phyloP scores from a whole-genome alignment of 176 grass and related monocot species.

The Rhipidocladum racemiflorum region DNA sequence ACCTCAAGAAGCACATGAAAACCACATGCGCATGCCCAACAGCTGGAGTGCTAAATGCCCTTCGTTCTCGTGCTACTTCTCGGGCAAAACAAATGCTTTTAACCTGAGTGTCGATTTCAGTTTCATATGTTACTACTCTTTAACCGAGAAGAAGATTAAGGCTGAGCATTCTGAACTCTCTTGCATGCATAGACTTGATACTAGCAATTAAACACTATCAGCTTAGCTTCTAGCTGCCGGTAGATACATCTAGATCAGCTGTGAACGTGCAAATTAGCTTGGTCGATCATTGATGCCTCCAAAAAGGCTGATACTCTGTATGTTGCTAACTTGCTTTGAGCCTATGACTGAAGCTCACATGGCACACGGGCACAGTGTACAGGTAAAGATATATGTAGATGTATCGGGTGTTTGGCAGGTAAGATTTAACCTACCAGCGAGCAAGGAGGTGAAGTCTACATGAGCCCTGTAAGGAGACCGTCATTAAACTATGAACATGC shows the following conservation, averaged over 20 bases:
- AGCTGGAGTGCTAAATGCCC: constrained; percentile 2
- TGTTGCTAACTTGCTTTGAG: neutral
- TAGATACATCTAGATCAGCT: neutral
- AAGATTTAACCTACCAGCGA: neutral
- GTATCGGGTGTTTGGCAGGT: constrained; percentile 17
- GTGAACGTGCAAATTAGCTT: neutral
- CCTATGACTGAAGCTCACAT: constrained; percentile 17
- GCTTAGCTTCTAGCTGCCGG: neutral
- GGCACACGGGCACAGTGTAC: neutral
- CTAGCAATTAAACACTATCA: neutral
- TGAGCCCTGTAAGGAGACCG: constrained; percentile 31
- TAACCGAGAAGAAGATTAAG: neutral
- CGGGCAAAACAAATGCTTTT: no score
- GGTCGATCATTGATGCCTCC: neutral
- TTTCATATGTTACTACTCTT: neutral
- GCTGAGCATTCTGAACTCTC: neutral
- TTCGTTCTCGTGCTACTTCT: neutral
- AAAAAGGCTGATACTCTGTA: neutral
- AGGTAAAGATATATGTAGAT: neutral
- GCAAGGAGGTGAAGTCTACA: constrained; percentile 37
- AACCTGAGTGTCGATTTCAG: neutral
- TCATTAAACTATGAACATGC: constrained; percentile 6
- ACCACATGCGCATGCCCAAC: neutral
- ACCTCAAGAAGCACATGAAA: no score
- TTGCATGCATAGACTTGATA: neutral